Conservation (phyloP, 805 yeast species). For the Candida saitoana region DNA sequence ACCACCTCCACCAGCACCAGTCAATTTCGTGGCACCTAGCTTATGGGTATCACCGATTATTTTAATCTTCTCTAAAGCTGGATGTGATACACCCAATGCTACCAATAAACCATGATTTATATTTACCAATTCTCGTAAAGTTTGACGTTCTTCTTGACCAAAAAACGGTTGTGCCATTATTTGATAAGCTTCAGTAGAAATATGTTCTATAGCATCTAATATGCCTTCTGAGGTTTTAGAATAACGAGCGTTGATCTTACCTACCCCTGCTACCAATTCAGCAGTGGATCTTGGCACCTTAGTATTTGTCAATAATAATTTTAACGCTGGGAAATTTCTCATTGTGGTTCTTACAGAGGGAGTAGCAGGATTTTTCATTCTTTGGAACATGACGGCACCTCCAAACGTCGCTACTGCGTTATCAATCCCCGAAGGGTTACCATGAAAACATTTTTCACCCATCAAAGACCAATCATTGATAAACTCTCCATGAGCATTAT, state of each 20-base stretch:
- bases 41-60: conserved; percentile 56
- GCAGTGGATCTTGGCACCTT: conserved; percentile 86
- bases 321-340: conserved; percentile 69
- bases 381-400: conserved; percentile 88
- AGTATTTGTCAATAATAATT: conserved; percentile 77
- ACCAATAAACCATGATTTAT: conserved; percentile 86
- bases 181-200: conserved; percentile 70
- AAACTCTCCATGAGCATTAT: conserved; percentile 46
- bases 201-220: conserved; percentile 69
- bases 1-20: conserved; percentile 99
- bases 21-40: conserved; percentile 85
- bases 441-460: conserved; percentile 95
- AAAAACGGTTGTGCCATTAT: conserved; percentile 53
- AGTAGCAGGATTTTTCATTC: conserved; percentile 46
- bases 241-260: conserved; percentile 45
- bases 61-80: conserved; percentile 75
- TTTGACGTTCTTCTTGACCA: conserved; percentile 32
- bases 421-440: conserved; percentile 95
- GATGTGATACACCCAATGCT: conserved; percentile 89
- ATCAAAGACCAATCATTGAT: conserved; percentile 85
- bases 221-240: conserved; percentile 57
- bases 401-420: conserved; percentile 95
- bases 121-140: conserved; percentile 59
- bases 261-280: conserved; percentile 73
- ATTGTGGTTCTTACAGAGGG: conserved; percentile 66